Evolutionary conservation across 164 flowering plant species (phyloP).

Genomic region (Kingdonia uniflora): DNA sequence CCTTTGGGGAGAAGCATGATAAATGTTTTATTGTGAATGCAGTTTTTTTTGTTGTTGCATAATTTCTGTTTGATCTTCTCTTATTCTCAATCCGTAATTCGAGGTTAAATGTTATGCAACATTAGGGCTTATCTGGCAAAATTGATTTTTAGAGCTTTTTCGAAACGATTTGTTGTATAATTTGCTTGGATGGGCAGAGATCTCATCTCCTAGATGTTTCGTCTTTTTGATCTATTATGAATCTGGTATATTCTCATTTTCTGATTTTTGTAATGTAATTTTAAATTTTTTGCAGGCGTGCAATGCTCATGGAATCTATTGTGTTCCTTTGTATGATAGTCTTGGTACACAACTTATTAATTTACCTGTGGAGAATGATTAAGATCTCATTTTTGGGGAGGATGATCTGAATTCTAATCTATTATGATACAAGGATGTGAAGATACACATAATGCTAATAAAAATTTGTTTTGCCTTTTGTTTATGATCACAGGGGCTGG

Average conservation of each 20-base stretch:
- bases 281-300: constrained; percentile 64
- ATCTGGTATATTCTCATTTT: neutral
- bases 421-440: neutral
- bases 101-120: too few species aligned
- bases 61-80: too few species aligned
- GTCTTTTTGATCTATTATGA: neutral
- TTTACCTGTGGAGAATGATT: neutral
- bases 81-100: too few species aligned
- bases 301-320: constrained; percentile 90
- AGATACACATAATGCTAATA: neutral
- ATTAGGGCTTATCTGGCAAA: too few species aligned
- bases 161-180: too few species aligned
- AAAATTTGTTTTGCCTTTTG: neutral
- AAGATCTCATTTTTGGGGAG: neutral
- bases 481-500: constrained; percentile 62
- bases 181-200: too few species aligned
- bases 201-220: too few species aligned
- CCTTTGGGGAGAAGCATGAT: too few species aligned
- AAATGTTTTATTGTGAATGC: too few species aligned
- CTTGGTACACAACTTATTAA: constrained; percentile 55
- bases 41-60: too few species aligned
- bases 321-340: constrained; percentile 95
- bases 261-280: too few species aligned
- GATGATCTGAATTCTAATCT: neutral
- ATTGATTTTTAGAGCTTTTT: too few species aligned